These are phyloP conservation scores for Iberis pinnata DNA, from an alignment of 345 rosid genomes.

Conservation along the genomic window DNA sequence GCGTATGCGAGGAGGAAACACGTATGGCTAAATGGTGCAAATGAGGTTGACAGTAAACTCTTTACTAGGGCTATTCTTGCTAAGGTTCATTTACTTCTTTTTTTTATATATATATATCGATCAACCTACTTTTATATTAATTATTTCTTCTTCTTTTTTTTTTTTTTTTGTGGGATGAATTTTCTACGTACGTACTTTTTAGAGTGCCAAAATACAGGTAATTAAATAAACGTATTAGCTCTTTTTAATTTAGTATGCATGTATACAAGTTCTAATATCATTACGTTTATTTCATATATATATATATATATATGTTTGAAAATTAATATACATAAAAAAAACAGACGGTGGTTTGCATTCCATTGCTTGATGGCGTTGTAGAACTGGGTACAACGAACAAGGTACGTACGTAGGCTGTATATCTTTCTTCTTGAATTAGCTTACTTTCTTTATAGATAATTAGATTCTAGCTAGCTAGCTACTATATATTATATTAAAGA, in stretches of 20 bases:
- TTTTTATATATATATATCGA: neutral
- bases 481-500: too few relatives aligned
- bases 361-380: conserved; percentile 79
- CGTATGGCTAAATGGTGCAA: conserved; percentile 80
- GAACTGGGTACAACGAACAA: conserved; percentile 74
- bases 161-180: conserved; percentile 7
- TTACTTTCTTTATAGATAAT: too few relatives aligned
- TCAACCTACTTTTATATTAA: too few relatives aligned
- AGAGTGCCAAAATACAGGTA: conserved; percentile 28
- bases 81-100: conserved; percentile 44
- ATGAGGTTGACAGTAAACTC: conserved; percentile 82
- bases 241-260: neutral
- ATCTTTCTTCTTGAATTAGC: too few relatives aligned
- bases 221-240: neutral
- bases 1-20: conserved; percentile 73
- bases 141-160: neutral
- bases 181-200: neutral
- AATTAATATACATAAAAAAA: neutral
- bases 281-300: too few relatives aligned
- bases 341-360: conserved; percentile 93
- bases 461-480: too few relatives aligned
- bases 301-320: too few relatives aligned
- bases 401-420: too few relatives aligned
- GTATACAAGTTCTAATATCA: neutral
- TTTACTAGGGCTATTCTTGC: conserved; percentile 94